Base-by-base conservation (phyloP, 331 rosid species). In the Prunus yedoensis region DNA sequence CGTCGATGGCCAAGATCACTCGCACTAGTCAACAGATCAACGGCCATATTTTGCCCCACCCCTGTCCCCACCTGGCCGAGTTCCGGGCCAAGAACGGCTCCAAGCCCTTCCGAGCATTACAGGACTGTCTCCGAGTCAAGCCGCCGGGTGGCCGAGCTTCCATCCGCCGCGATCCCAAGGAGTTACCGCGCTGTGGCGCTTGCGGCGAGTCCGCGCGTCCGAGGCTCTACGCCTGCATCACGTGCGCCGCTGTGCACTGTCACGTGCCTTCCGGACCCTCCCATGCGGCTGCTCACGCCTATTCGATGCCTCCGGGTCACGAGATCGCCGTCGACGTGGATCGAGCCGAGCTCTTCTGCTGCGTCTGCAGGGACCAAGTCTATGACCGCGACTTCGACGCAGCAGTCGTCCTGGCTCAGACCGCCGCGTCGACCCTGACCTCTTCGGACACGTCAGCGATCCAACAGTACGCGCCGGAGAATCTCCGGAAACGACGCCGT, bases 311-410 rank as follows among this genome's bases (percentile, higher is more conserved):
- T 46, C 83, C 86, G 16, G 98, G 97, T 4, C 98, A 94, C 72
- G 92, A 91, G 91, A 90, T 94, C 89, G 95, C 98, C 46, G 88
- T 94, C 63, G 98, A 94, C 72, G 91, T 94, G 63, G 94, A 94
- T 21, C 98, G 98, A 10, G 97, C 97, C 3, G 98, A 94, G 89
- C 96, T 94, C 32, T 94, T 94, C 85, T 94, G 98, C 84, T 90
- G 97, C 69, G 88, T 89, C 6, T 94, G 98, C 77, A 69, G 88
- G 54, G 98, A 94, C 66, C 98, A 91, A 82, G 90, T 91, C 14
- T 94, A 94, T 83, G 97, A 93, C 74, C 86, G 96, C 30, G 98
- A 93, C 70, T 93, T 93, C 64, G 98, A 93, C 82, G 89, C 94
- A 0, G 92, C 92, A 1, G 96, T 93, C 1, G 98, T 93, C n/a